Evolutionary conservation across 352 stramenopile species (phyloP), one percentile per base, ranked within the genome.

Genomic region (Globisporangium solare): DNA sequence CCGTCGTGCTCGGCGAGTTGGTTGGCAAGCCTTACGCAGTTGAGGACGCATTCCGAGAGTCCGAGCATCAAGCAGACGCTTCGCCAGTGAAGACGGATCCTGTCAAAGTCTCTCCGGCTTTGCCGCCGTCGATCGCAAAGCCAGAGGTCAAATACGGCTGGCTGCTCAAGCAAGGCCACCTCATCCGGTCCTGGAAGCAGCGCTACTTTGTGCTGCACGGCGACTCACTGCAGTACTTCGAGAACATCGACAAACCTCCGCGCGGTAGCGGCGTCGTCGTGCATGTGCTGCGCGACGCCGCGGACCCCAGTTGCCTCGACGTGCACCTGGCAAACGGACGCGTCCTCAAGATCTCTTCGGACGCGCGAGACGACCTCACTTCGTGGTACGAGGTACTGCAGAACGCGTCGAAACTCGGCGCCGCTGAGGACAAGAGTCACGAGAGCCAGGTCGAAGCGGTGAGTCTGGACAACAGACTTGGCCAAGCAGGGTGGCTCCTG

Each of bases 181-280:
- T 69, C 15, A 67, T 70, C 31, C 71, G 64, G 47, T 76, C 78
- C 1, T 89, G 81, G 81, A 88, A 86, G 50, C 27, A 73, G n/a
- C 64, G 76, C n/a, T 89, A 80, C 51, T 89, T 91, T 58, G 63
- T 84, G 41, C 60, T 91, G 1, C 65, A 78, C 13, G 76, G 72
- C 6, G 71, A 75, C 46, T 62, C 54, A 22, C 63, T 91, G 17
- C 54, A 76, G 40, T 80, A 86, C 60, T 86, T 70, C 53, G 70
- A 89, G 22, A 71, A 83, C 41, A 55, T 69, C 1, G 73, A 74
- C 27, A 67, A 66, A 17, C 64, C 60, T 13, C 51, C 78, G 7
- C 61, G 76, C 32, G 74, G 64, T 0, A 52, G 74, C 11, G 77
- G 77, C 12, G 71, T 71, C 22, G 68, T 93, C n/a, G 56, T 61